Evolutionary conservation across 1,284 basidiomycete species (phyloP).

Genomic region (Apiotrichum gamsii): DNA sequence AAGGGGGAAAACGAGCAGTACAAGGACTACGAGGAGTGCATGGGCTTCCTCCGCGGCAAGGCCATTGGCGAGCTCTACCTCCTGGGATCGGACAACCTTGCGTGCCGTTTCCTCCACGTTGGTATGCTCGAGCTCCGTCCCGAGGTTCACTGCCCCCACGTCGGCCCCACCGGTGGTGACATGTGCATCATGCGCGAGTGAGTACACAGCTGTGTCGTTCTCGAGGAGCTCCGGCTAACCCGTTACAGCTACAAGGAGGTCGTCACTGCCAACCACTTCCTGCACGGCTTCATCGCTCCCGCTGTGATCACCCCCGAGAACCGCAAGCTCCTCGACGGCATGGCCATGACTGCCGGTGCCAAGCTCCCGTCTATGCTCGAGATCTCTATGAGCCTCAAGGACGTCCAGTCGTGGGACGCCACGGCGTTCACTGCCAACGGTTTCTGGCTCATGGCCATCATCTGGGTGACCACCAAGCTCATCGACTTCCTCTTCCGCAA

Average conservation of each 20-base stretch:
- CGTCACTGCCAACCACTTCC: background rate
- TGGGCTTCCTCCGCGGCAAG: conserved; percentile 5
- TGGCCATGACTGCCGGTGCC: background rate
- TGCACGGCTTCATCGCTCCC: background rate
- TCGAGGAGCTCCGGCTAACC: too few species aligned
- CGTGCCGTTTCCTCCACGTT: conserved; percentile 25
- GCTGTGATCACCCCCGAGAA: background rate
- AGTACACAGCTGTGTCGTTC: too few species aligned
- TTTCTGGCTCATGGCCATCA: background rate
- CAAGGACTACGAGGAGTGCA: conserved; percentile 17
- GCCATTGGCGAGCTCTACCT: conserved; percentile 23
- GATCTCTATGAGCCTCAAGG: background rate
- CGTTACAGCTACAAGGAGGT: background rate
- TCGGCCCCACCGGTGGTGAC: conserved; percentile 25
- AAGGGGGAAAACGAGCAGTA: conserved; percentile 23
- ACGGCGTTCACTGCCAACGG: background rate
- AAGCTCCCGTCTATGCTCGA: background rate
- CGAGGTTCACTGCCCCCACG: conserved; percentile 22
- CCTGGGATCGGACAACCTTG: conserved; percentile 28
- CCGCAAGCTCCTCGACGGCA: background rate
- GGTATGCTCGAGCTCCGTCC: conserved; percentile 23
- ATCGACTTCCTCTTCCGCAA: background rate
- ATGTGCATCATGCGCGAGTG: conserved; percentile 27
- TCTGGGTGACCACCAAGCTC: background rate
- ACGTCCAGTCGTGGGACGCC: background rate